A percentile compares a stretch with the other conserved stretches of the same genome.
phyloP scores from a whole-genome alignment of 768 basidiomycete genomes.

The Hypholoma fasciculare region DNA sequence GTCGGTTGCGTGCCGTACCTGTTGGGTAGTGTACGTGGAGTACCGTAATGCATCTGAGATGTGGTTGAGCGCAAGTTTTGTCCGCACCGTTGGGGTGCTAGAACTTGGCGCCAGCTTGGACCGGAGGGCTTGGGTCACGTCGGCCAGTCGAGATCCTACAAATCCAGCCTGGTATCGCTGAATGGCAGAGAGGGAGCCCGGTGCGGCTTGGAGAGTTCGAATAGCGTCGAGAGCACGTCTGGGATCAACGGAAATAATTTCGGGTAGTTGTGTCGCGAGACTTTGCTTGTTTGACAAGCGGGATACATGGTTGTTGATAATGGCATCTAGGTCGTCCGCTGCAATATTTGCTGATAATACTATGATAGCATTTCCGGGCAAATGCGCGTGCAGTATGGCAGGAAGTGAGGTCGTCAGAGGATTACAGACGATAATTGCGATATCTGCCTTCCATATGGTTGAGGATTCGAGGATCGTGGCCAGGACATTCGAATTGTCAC shows the following conservation, averaged over 20 bases:
- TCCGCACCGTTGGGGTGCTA: conserved; percentile 25
- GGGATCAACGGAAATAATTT: conserved; percentile 56
- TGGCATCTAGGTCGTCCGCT: conserved; percentile 14
- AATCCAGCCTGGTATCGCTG: conserved; percentile 68
- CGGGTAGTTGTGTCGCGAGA: conserved; percentile 1
- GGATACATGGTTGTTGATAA: conserved; percentile 12
- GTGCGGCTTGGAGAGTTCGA: conserved; percentile 42
- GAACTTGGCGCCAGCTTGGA: conserved; percentile 10
- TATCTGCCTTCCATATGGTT: conserved; percentile 49
- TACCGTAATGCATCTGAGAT: conserved; percentile 40
- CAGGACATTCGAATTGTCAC: conserved; percentile 15
- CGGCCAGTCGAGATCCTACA: conserved; percentile 56
- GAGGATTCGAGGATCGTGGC: conserved; percentile 13
- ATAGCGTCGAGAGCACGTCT: conserved; percentile 57
- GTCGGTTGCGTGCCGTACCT: conserved; percentile 33
- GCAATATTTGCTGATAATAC: conserved; percentile 26
- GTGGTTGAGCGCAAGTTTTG: conserved; percentile 37
- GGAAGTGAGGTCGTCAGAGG: conserved; percentile 53
- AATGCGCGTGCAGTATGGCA: conserved; percentile 28
- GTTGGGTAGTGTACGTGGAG: conserved; percentile 30
- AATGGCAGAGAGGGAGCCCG: conserved; percentile 48
- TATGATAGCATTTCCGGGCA: conserved; percentile 47
- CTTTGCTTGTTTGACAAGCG: not conserved
- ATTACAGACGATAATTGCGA: conserved; percentile 65
- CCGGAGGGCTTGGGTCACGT: conserved; percentile 42